phyloP scores from a whole-genome alignment of 768 basidiomycete species.

The Floccularia luteovirens region DNA sequence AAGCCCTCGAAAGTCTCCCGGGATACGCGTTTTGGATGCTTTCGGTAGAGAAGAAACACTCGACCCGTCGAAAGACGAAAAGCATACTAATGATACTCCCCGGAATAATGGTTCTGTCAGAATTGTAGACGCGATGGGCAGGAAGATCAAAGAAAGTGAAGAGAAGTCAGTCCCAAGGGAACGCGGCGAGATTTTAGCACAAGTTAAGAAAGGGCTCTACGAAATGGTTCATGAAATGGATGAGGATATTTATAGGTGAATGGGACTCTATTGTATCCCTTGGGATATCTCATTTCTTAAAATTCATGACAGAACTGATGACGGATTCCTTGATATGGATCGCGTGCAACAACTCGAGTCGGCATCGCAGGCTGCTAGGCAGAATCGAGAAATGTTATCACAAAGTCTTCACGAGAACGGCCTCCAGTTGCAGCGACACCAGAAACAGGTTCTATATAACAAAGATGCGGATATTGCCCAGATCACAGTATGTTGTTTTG shows the following conservation, averaged over 20 bases:
- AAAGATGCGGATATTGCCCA: no score
- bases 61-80: slow-evolving; percentile 5
- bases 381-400: slow-evolving; percentile 36
- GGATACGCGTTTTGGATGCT: slow-evolving; percentile 63
- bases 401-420: slow-evolving; percentile 32
- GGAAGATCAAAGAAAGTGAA: slow-evolving; percentile 38
- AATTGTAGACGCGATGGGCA: slow-evolving; percentile 66
- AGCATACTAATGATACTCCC: slow-evolving; percentile 8
- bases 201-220: slow-evolving; percentile 49
- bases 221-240: slow-evolving; percentile 49
- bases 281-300: slow-evolving; percentile 2
- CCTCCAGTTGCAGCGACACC: slow-evolving; percentile 16
- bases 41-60: slow-evolving; percentile 45
- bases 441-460: no score
- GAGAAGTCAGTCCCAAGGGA: slow-evolving; percentile 16
- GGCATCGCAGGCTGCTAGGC: slow-evolving; percentile 43
- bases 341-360: slow-evolving; percentile 45
- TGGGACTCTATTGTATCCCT: slow-evolving; percentile 3
- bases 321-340: slow-evolving; percentile 26
- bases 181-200: slow-evolving; percentile 46
- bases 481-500: no score
- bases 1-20: slow-evolving; percentile 37
- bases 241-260: slow-evolving; percentile 53
- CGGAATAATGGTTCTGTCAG: slow-evolving; percentile 38
- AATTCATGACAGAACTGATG: slow-evolving; percentile 23